Evolutionary conservation across 768 basidiomycete genomes (phyloP), one percentile per base, ranked within the genome.

Genomic region (Pulveroboletus sp.): DNA sequence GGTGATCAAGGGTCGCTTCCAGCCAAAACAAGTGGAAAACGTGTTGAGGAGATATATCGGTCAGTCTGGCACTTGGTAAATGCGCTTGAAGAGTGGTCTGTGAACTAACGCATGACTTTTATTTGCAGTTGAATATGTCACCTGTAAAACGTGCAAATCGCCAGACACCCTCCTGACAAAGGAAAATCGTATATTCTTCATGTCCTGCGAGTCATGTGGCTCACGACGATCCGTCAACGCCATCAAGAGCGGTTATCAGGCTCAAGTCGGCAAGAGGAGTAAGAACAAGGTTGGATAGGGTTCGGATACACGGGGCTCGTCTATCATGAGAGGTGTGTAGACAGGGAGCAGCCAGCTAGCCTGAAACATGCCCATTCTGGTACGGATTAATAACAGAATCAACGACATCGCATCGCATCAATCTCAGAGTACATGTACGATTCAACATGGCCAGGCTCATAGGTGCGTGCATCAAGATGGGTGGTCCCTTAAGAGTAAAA

Each of bases 141-240:
- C 94, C 35, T 99, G 96, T 82, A 95, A 96, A 72, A 98, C 94
- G 36, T 99, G 96, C 80, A 99, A 97, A 74, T 97, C 95, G 1
- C 91, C 91, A 39, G 96, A 99, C 69, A 99, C 96, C 3, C 81
- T 96, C 17, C 81, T 99, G 33, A 86, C 88, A 27, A 99, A 98
- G 71, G 94, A 98, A 73, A 96, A 96, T 70, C 90, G 96, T 72
- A 91, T 99, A 66, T 97, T 94, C 79, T 99, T 99, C 80, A 89
- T 91, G 82, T 79, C 89, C 0, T 93, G 91, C 73, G 87, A 93
- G 70, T 87, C 88, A 6, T 95, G 92, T 60, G 92, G 91, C 3
- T 89, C 86, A 58, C 75, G 89, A 61, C 85, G 94, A 18, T 93
- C 91, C 52, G 95, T 99, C 60, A 90, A 89, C 58, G 76, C 93